These are phyloP conservation scores for Polyplosphaeria fusca DNA, from an alignment of 495 filamentous ascomycete species.

Conservation along the genomic window DNA sequence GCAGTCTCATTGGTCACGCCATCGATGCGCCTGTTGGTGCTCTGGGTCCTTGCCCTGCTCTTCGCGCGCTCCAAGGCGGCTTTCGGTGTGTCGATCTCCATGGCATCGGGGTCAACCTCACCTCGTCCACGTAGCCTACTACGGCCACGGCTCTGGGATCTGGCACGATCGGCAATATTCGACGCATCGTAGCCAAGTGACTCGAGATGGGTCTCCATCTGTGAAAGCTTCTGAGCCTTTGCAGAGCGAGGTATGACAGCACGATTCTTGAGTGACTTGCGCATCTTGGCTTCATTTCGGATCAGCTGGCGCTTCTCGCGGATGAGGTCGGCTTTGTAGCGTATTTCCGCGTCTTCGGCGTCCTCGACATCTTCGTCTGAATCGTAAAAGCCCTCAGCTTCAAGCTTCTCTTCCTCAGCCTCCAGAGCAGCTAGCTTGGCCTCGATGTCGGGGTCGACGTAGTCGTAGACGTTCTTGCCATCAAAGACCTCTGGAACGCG, in stretches of 20 bases:
- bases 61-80: slow-evolving; percentile 54
- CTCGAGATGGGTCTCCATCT: slow-evolving; percentile 81
- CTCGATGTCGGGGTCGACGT: slow-evolving; percentile 94
- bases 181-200: slow-evolving; percentile 79
- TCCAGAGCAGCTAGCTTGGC: slow-evolving; percentile 84
- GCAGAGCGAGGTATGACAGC: slow-evolving; percentile 80
- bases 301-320: slow-evolving; percentile 86
- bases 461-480: slow-evolving; percentile 96
- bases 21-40: slow-evolving; percentile 76
- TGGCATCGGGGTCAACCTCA: slow-evolving; percentile 61
- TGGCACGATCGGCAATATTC: slow-evolving; percentile 66
- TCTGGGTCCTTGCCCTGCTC: slow-evolving; percentile 74
- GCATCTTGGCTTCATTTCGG: slow-evolving; percentile 85
- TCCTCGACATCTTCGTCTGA: slow-evolving; percentile 55
- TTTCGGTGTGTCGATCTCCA: slow-evolving; percentile 73
- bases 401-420: slow-evolving; percentile 87
- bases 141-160: slow-evolving; percentile 70
- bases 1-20: slow-evolving; percentile 62
- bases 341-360: slow-evolving; percentile 77
- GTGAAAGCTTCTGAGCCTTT: slow-evolving; percentile 69
- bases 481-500: slow-evolving; percentile 89
- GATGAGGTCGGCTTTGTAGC: slow-evolving; percentile 91
- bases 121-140: slow-evolving; percentile 48
- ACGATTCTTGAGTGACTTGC: slow-evolving; percentile 93
- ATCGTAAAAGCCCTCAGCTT: slow-evolving; percentile 80